These are phyloP conservation scores for Pouteria glomerata DNA, from an alignment of 148 eudicot genomes.

Conservation along the genomic window DNA sequence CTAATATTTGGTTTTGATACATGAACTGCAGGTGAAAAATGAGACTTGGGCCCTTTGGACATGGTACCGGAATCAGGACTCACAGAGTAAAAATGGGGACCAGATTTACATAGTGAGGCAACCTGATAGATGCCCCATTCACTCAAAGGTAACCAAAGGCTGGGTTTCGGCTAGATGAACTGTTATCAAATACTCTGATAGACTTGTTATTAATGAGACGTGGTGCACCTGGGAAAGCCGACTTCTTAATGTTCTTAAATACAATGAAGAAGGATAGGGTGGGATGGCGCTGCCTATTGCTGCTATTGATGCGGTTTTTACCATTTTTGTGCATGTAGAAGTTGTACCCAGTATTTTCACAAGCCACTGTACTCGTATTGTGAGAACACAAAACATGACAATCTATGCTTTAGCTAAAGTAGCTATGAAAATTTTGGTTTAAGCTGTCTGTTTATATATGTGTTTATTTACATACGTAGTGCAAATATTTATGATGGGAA, in stretches of 20 bases:
- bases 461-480: background rate
- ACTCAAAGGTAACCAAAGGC: conserved; percentile 18
- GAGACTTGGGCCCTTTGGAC: conserved; percentile 95
- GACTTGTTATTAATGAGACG: background rate
- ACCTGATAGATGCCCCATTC: conserved; percentile 50
- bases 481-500: background rate
- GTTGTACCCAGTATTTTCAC: conserved; percentile 11
- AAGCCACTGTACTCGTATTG: background rate
- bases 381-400: conserved; percentile 22
- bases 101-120: conserved; percentile 89
- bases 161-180: conserved; percentile 15
- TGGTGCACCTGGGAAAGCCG: background rate
- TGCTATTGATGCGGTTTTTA: background rate
- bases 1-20: background rate
- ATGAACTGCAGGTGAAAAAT: conserved; percentile 70
- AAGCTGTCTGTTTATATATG: background rate
- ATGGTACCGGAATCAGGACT: conserved; percentile 95
- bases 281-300: background rate
- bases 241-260: background rate
- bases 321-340: background rate
- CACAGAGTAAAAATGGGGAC: conserved; percentile 62
- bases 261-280: background rate
- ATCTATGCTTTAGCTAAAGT: background rate
- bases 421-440: background rate
- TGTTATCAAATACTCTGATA: background rate